Percentiles rank a stretch among this genome's conserved stretches.
phyloP scores from a whole-genome alignment of 1,284 basidiomycete species.

The Moniliophthora roreri region DNA sequence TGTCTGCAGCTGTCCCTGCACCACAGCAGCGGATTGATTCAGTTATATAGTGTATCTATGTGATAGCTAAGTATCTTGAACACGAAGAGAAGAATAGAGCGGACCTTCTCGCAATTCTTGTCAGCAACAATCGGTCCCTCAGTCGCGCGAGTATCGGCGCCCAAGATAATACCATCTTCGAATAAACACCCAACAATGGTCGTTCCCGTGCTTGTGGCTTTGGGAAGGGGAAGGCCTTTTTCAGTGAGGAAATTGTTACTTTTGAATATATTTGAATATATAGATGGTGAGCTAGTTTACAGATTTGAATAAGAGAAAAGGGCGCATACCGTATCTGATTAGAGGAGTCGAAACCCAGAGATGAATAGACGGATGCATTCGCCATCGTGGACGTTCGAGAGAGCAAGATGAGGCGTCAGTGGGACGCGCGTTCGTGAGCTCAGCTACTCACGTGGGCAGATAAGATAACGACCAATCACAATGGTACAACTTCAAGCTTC shows the following conservation, averaged over 20 bases:
- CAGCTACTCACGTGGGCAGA: too few relatives aligned
- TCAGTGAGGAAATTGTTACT: conserved; percentile 82
- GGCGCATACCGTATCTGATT: conserved; percentile 54
- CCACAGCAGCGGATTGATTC: conserved; percentile 97
- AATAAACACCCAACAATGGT: conserved; percentile 98
- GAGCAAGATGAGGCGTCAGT: too few relatives aligned
- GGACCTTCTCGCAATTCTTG: conserved; percentile 99
- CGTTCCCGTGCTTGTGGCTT: conserved; percentile 94
- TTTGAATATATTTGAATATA: background rate
- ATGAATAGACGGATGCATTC: conserved; percentile 36
- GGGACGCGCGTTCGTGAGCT: too few relatives aligned
- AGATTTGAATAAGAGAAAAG: conserved; percentile 2
- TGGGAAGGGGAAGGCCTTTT: conserved; percentile 69
- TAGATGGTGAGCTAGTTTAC: too few relatives aligned
- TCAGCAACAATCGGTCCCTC: conserved; percentile 96
- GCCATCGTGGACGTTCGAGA: conserved; percentile 27
- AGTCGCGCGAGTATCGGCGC: conserved; percentile 96
- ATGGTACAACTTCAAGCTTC: too few relatives aligned
- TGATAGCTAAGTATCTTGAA: background rate
- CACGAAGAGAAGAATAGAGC: conserved; percentile 18
- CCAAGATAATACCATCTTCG: conserved; percentile 91
- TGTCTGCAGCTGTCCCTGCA: conserved; percentile 97
- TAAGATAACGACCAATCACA: too few relatives aligned
- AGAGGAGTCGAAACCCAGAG: conserved; percentile 72
- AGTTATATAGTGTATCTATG: conserved; percentile 94